Conservation (phyloP, 805 yeast genomes). For the Ogataea paraovalis region DNA sequence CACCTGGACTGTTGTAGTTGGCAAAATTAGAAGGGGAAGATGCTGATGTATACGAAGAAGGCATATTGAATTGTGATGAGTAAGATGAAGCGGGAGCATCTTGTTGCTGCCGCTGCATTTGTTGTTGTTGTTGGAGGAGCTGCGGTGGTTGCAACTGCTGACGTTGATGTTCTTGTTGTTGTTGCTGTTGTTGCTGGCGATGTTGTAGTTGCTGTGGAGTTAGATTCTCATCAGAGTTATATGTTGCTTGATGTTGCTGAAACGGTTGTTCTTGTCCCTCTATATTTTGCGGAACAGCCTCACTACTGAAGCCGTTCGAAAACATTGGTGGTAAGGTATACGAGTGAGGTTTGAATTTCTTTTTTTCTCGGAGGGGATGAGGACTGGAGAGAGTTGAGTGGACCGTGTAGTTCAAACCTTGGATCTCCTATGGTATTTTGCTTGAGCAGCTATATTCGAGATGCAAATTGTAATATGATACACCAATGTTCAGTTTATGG, state of each 20-base stretch:
- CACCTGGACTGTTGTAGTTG: conserved; percentile 31
- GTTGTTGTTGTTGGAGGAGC: conserved; percentile 6
- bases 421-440: no score
- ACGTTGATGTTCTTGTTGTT: not conserved
- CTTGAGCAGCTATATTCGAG: no score
- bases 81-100: conserved; percentile 7
- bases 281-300: conserved; percentile 3
- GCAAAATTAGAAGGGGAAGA: conserved; percentile 30
- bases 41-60: conserved; percentile 26
- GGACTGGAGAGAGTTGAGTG: not conserved
- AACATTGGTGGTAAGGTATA: not conserved
- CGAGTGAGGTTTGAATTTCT: not conserved
- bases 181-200: not conserved
- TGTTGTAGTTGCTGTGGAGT: not conserved
- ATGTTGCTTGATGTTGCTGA: conserved; percentile 3
- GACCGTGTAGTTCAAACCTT: not conserved
- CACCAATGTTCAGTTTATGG: not conserved
- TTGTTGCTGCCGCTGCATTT: conserved; percentile 10
- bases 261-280: conserved; percentile 6
- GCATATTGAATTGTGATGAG: conserved; percentile 7
- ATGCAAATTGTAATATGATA: no score
- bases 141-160: not conserved
- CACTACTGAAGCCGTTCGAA: not conserved
- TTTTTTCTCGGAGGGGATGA: not conserved
- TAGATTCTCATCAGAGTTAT: not conserved